Evolutionary conservation across 2,329 filamentous ascomycete genomes (phyloP), one percentile per base, ranked within the genome.

Genomic region (Rutstroemia sydowiana): DNA sequence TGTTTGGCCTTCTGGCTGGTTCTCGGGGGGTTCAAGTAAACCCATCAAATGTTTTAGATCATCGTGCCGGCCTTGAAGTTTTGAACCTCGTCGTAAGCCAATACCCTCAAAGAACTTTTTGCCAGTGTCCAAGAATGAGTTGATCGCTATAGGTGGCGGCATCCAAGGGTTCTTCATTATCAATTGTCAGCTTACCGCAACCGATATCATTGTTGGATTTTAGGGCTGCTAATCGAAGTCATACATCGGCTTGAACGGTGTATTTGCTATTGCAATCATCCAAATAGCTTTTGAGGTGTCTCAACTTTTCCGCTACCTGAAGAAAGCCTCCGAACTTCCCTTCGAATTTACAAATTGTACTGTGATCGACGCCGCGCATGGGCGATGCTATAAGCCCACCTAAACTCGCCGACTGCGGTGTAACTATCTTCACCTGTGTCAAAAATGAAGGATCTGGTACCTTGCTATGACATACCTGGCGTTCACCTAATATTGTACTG

Each of bases 291-390:
- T 44, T 44, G 3, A 44, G 42, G 13, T 44, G 10, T 5, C n/a
- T 20, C 9, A 44, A 13, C 42, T 44, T 44, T 5, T 44, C n/a
- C 23, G 16, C 42, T 18, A 44, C 26, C 31, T 44, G 42, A 16
- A 18, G 5, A 31, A 44, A 44, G 18, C 44, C 32, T 21, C 31
- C 30, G n/a, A 26, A 39, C 14, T 41, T 48, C 20, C 14, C 26
- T 9, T 48, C 45, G 9, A 30, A 48, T 21, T 41, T 40, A n/a
- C 45, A 48, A 18, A 21, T 48, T 8, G 45, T 30, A n/a, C 20
- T 31, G 26, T 48, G 36, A 16, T 48, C 23, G 14, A 41, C 21
- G 21, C 21, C 30, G 21, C 14, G 8, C 5, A 34, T 34, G 23
- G 11, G 13, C 8, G 5, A 7, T 16, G 37, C 28, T 13, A 6